Evolutionary conservation across 257 asterid species (phyloP).

Genomic region (Voacanga thouarsii): DNA sequence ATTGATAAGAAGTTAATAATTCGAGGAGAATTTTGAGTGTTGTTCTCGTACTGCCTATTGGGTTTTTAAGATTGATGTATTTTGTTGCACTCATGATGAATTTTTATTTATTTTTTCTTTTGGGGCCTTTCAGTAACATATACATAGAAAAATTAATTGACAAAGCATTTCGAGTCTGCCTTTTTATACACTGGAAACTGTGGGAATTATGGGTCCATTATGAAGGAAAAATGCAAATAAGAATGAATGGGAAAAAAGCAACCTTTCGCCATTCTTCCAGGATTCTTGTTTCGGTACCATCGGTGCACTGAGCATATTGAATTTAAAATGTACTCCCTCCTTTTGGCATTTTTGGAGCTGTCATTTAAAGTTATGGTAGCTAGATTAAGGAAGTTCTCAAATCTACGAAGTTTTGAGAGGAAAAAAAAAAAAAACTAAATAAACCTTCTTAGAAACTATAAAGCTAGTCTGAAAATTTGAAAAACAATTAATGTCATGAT

Average conservation of each 20-base stretch:
- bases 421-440: no score
- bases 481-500: no score
- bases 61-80: background rate
- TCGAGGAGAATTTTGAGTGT: background rate
- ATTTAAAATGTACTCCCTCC: background rate
- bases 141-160: background rate
- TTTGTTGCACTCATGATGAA: background rate
- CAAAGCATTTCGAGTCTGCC: background rate
- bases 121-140: background rate
- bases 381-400: no score
- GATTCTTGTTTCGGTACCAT: no score
- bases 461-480: no score
- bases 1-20: background rate
- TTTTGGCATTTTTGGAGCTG: no score
- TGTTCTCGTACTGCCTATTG: background rate
- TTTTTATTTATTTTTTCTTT: background rate
- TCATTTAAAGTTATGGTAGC: no score
- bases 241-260: background rate
- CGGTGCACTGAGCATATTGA: background rate
- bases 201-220: background rate
- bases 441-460: no score
- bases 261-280: background rate
- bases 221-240: background rate
- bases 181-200: background rate
- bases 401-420: no score